Evolutionary conservation across 2,329 filamentous ascomycete species (phyloP).

Genomic region (Trichoderma atrobrunneum): DNA sequence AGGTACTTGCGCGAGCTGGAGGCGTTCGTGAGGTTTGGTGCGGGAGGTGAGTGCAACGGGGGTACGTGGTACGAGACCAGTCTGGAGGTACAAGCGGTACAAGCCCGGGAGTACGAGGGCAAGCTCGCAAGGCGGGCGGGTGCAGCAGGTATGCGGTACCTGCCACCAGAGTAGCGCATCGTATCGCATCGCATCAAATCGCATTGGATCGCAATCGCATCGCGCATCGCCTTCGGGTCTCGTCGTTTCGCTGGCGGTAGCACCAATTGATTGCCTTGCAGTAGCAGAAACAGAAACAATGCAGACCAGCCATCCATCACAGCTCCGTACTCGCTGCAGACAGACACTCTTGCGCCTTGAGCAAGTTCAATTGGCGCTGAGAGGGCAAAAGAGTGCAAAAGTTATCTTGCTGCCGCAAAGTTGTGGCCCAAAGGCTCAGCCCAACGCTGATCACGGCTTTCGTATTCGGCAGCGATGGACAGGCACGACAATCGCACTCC

Average conservation of each 20-base stretch:
- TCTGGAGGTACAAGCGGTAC: neutral
- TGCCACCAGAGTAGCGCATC: neutral
- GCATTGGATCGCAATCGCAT: neutral
- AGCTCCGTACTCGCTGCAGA: no score
- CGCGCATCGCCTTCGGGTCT: neutral
- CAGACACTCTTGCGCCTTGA: neutral
- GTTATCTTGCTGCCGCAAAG: neutral
- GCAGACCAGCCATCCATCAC: neutral
- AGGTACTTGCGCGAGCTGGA: neutral
- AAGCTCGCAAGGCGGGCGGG: neutral
- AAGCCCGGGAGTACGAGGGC: neutral
- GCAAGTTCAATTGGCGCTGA: neutral
- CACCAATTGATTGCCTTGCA: neutral
- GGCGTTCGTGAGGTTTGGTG: neutral
- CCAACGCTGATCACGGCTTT: neutral
- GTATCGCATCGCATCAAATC: neutral
- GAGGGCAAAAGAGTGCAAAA: neutral
- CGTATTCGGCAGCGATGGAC: conserved; percentile 3
- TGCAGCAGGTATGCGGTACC: conserved; percentile 13
- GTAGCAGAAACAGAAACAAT: neutral
- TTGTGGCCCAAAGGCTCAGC: neutral
- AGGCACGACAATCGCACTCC: neutral
- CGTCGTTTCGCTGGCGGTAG: neutral
- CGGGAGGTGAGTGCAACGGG: neutral
- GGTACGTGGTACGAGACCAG: neutral